Evolutionary conservation across 1,284 basidiomycete genomes (phyloP), one percentile per base, ranked within the genome.

Genomic region (Irpex lacteus): DNA sequence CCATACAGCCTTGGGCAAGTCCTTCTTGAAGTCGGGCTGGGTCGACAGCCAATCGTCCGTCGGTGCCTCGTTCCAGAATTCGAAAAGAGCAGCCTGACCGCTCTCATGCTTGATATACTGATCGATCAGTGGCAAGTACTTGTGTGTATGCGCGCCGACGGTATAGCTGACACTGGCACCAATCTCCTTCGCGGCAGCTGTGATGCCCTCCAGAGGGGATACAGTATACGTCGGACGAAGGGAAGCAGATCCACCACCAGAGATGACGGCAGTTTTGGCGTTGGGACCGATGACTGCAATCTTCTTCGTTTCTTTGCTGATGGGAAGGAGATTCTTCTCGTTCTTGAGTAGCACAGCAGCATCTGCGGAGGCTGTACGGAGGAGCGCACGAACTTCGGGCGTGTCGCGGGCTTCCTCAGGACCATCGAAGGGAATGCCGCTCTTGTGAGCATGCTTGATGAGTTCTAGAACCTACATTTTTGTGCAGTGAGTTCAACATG

Each of bases 331-430:
- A 5, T 70, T 69, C 11, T 70, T 69, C 0, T 85, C 79, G 70
- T 92, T 92, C 77, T 90, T 90, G 63, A 92, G 77, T 8, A 92
- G 79, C 37, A 93, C 91, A 55, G 91, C 85, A 0, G 85, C 81
- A 64, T 84, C 81, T 0, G 81, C 81, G 0, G 87, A 88, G 4
- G 88, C 81, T 58, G 79, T 78, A 59, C 86, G 84, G 75, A 89
- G 81, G 26, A 91, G 81, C 2, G 69, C 74, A 18, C 78, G 85
- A 63, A 86, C 83, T 62, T 82, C 82, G 0, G 81, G 80, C 5
- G 78, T 83, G 66, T 88, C 86, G 6, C 79, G 76, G 0, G 84
- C 85, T 11, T 82, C 78, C 70, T 89, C 88, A 5, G 78, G 63
- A 26, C 82, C 84, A 71, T 88, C 86, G 15, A 56, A 89, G 73